Evolutionary conservation across 495 filamentous ascomycete species (phyloP).

Genomic region (Cladorrhinum samala): DNA sequence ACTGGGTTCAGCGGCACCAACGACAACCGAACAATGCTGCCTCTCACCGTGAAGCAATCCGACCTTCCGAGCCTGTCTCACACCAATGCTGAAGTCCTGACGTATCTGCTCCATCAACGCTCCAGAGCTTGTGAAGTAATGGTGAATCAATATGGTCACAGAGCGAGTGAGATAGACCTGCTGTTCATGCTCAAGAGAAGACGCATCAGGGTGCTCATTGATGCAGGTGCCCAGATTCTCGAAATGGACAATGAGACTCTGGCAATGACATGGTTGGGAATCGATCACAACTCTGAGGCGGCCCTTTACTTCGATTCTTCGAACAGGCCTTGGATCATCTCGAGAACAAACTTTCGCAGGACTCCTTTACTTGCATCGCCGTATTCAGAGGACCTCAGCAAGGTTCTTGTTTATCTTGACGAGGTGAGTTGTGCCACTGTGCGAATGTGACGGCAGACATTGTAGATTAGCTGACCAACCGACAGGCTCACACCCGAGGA

Average conservation of each 20-base stretch:
- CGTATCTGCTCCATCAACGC: slow-evolving; percentile 41
- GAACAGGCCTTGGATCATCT: slow-evolving; percentile 38
- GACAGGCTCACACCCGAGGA: slow-evolving; percentile 47
- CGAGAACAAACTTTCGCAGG: slow-evolving; percentile 17
- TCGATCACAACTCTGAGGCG: slow-evolving; percentile 28
- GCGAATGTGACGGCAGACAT: too few relatives aligned
- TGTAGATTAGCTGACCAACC: too few relatives aligned
- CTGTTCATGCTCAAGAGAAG: slow-evolving; percentile 24
- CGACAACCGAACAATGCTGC: slow-evolving; percentile 43
- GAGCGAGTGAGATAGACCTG: slow-evolving; percentile 32
- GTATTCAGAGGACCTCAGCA: slow-evolving; percentile 34
- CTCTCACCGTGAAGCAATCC: slow-evolving; percentile 45
- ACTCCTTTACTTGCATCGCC: slow-evolving; percentile 37
- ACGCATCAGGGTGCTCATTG: slow-evolving; percentile 40
- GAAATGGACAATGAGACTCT: slow-evolving; percentile 41
- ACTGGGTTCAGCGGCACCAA: slow-evolving; percentile 55
- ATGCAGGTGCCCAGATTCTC: slow-evolving; percentile 47
- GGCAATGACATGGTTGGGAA: slow-evolving; percentile 42
- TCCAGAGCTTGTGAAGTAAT: slow-evolving; percentile 38
- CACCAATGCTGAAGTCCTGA: slow-evolving; percentile 50
- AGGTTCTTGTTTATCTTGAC: slow-evolving; percentile 43
- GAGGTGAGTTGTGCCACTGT: too few relatives aligned
- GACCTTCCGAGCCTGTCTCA: slow-evolving; percentile 42
- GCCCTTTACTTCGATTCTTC: slow-evolving; percentile 31
- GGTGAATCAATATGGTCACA: slow-evolving; percentile 18